A percentile compares a stretch with the other conserved stretches of the same genome.
Conservation (phyloP, 2,329 filamentous ascomycete species). For the Raffaelea ambrosiae region DNA sequence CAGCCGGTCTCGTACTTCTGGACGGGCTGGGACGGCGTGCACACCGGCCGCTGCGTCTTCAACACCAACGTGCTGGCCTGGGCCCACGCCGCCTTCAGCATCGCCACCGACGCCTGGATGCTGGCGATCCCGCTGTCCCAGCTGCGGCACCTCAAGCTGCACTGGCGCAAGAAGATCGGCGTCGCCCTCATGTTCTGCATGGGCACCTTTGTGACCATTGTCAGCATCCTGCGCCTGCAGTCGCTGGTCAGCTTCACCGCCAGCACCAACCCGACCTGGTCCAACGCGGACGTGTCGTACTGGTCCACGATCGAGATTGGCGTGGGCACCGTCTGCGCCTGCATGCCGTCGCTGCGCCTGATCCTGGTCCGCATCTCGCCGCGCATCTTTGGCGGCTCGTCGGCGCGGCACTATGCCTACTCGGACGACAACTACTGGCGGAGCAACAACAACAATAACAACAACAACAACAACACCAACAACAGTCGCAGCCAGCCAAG, state of each 20-base stretch:
- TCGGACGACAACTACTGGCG: not conserved
- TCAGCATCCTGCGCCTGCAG: constrained; percentile 22
- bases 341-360: constrained; percentile 22
- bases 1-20: constrained; percentile 42
- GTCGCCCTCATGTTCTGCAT: constrained; percentile 38
- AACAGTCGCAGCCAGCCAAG: no score
- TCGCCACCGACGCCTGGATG: constrained; percentile 42
- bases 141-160: constrained; percentile 28
- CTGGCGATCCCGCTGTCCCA: constrained; percentile 39
- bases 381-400: constrained; percentile 6
- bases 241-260: constrained; percentile 19
- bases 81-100: constrained; percentile 42
- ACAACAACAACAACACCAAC: no score
- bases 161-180: constrained; percentile 37
- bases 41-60: constrained; percentile 34
- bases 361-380: constrained; percentile 22
- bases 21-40: constrained; percentile 40
- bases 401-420: not conserved
- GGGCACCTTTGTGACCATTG: constrained; percentile 28
- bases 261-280: constrained; percentile 21
- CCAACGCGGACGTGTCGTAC: constrained; percentile 19
- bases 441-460: constrained; percentile 1
- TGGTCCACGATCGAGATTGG: constrained; percentile 26
- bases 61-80: constrained; percentile 39
- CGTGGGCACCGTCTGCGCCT: constrained; percentile 25